Conservation (phyloP, 108 stramenopile species). For the Aurantiochytrium sp. region DNA sequence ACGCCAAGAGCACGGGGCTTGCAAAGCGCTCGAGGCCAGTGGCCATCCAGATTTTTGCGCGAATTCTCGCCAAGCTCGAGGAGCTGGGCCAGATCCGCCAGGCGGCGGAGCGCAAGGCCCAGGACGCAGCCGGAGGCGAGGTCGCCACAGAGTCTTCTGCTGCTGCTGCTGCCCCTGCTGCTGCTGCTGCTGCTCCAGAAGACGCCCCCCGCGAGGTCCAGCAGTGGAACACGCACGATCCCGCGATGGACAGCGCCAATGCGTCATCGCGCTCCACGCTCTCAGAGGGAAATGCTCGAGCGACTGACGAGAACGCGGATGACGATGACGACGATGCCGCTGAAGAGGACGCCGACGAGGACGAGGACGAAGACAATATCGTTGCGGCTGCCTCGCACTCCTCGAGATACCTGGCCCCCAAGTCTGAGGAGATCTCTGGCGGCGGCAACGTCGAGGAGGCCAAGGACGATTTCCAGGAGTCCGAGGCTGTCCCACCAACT, state of each 20-base stretch:
- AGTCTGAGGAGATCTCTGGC: too few species aligned
- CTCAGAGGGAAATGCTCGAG: not conserved
- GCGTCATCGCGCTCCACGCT: too few species aligned
- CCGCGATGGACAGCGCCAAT: too few species aligned
- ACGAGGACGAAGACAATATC: not conserved
- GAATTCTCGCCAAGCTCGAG: not conserved
- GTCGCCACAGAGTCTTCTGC: not conserved
- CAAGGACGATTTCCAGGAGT: too few species aligned
- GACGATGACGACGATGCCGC: not conserved
- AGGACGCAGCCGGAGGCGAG: not conserved
- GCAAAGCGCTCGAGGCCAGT: not conserved
- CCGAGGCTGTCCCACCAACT: too few species aligned
- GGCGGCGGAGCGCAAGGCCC: not conserved
- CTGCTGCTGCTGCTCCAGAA: too few species aligned
- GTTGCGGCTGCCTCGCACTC: not conserved
- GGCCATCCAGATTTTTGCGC: not conserved
- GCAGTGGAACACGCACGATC: too few species aligned
- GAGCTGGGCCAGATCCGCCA: not conserved
- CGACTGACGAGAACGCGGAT: not conserved
- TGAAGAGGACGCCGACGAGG: not conserved
- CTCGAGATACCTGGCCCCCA: not conserved
- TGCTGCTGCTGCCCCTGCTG: too few species aligned
- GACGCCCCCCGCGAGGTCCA: too few species aligned
- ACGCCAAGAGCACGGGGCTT: not conserved
- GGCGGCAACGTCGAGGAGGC: too few species aligned